Base-by-base conservation (phyloP, 2,329 filamentous ascomycete species). In the Fusarium circinatum region DNA sequence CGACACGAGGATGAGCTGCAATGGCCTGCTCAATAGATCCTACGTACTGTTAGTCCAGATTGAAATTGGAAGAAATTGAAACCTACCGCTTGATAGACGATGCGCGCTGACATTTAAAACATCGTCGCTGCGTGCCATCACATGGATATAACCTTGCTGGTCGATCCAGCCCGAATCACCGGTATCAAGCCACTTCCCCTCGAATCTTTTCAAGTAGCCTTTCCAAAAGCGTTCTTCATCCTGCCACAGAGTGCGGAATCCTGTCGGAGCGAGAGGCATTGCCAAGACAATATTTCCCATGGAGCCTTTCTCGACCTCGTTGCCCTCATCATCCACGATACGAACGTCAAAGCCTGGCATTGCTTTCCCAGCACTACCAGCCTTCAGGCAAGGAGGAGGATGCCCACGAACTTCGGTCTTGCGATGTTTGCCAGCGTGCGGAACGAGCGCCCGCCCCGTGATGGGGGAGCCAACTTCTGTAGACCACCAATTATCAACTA, bases 41-140 rank as follows among this genome's bases (percentile, higher is more conserved):
- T 94, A 74, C 64, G 49, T 39, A 42, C 59, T 62, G 52, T 73
- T 38, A 76, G 69, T 24, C 44, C 39, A 36, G 24, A 20, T 22
- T 14, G 22, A n/a, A 34, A 17, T 9, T 13, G 18, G n/a, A 71
- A 58, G 6, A 18, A 39, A 60, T 13, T 36, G 14, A 7, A 30
- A 81, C 87, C 77, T 85, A 93, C 93, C 94, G 17, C 95, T 98
- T 72, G 93, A 96, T 70, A 98, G 91, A 20, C 95, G 90, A 84
- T 98, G 95, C 10, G 95, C 95, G 45, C 95, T 95, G n/a, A 98
- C 95, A 79, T 98, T 98, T 79, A 98, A 95, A 68, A 98, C 92
- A 81, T 98, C 95, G 83, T 98, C 95, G 38, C 85, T 87, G 45
- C 90, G 84, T 45, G 88, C 88, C 89, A 91, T 91, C 75, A 92